Percentiles rank a stretch among this genome's conserved stretches.
phyloP scores from a whole-genome alignment of 202 grass and related monocot genomes.

The Hordeum pubiflorum region DNA sequence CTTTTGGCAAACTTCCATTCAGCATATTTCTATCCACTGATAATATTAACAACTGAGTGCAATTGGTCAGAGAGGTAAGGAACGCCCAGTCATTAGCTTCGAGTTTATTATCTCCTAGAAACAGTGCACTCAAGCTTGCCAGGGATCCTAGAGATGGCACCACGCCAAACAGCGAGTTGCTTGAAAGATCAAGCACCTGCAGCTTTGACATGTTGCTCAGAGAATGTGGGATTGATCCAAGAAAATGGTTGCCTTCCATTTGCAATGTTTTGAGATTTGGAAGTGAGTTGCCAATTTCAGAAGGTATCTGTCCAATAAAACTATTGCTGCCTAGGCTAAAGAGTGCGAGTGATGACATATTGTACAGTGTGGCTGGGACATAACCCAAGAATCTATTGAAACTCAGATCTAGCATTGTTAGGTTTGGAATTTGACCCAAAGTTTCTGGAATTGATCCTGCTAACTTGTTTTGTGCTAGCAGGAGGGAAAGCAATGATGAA shows the following conservation, averaged over 20 bases:
- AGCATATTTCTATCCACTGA: conserved; percentile 6
- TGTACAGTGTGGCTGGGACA: conserved; percentile 26
- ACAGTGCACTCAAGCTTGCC: not conserved
- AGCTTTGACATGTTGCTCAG: conserved; percentile 31
- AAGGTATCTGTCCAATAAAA: conserved; percentile 4
- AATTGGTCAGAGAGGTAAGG: conserved; percentile 33
- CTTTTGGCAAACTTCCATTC: conserved; percentile 21
- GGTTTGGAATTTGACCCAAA: conserved; percentile 8
- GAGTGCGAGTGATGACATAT: conserved; percentile 10
- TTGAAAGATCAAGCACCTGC: conserved; percentile 29
- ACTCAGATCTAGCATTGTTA: not conserved
- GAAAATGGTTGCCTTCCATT: conserved; percentile 1
- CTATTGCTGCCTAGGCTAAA: not conserved
- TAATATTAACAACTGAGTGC: conserved; percentile 2
- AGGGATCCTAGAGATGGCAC: conserved; percentile 31
- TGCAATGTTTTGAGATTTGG: conserved; percentile 21
- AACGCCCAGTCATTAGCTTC: conserved; percentile 28
- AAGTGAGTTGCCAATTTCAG: conserved; percentile 30
- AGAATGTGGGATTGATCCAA: conserved; percentile 13
- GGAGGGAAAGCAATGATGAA: conserved; percentile 22
- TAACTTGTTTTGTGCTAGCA: conserved; percentile 11
- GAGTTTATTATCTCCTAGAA: conserved; percentile 22
- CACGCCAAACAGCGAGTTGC: conserved; percentile 30
- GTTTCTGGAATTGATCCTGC: not conserved
- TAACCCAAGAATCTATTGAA: not conserved